Evolutionary conservation across 2,329 filamentous ascomycete species (phyloP), one percentile per base, ranked within the genome.

Genomic region (Xylariaceae sp.): DNA sequence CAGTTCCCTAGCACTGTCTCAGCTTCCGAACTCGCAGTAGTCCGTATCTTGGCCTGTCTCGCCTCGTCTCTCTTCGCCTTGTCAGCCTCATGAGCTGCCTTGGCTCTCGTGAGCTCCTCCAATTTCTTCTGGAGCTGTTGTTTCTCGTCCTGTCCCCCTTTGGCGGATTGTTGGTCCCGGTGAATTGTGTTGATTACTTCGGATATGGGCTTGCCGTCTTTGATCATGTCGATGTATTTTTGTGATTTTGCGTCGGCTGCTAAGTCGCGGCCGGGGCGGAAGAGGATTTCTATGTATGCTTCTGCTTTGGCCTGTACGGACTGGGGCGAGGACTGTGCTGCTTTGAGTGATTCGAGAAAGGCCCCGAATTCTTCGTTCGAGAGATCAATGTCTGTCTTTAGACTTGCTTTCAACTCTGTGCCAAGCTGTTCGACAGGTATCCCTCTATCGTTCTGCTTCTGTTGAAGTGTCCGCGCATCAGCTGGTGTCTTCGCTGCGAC

Each of bases 41-140:
- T 61, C 42, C 68, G 58, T 15, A 62, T 68, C 57, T 71, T 74
- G 58, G 76, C 75, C 65, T 75, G 74, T 42, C 60, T 57, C 11
- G 56, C 50, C 44, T 66, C 64, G 32, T 66, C 61, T 46, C 58
- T 62, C 48, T 65, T 66, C 9, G 61, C 58, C 53, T 62, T 63
- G 36, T 54, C 58, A 10, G 62, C 53, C 19, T 66, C 63, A 42
- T 70, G 64, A 9, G 75, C 74, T 50, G 68, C 72, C 58, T 72
- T 75, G 27, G 75, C 76, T 49, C 75, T 66, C 15, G 68, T 68
- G 4, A 78, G 66, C 57, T 77, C 75, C 48, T 75, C 72, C 2
- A 78, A 62, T 10, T 73, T 69, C 45, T 62, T 62, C 32, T 62
- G 58, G 9, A 65, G 59, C 47, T 57, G 56, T 49, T 72, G 69